Percentiles rank a stretch among this genome's conserved stretches.
phyloP scores from a whole-genome alignment of 139 green algal species.

The Auxenochlorella pyrenoidosa region DNA sequence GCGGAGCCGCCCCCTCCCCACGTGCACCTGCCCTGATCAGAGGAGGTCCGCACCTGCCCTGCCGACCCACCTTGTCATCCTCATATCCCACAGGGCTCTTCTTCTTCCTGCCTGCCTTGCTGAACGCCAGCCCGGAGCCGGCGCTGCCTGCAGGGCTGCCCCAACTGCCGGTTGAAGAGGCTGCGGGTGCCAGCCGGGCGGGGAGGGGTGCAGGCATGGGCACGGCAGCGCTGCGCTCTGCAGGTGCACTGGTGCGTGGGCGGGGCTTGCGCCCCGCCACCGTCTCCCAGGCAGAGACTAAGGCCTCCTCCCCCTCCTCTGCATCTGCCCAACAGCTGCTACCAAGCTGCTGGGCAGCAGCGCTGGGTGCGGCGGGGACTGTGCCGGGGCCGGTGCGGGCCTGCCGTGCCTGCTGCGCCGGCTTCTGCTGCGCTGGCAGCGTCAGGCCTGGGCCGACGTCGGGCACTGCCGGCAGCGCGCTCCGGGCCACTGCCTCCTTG shows the following conservation, averaged over 20 bases:
- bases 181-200: background rate
- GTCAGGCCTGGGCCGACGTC: too few relatives aligned
- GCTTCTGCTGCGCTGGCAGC: too few relatives aligned
- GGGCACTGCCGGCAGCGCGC: too few relatives aligned
- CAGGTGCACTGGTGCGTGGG: too few relatives aligned
- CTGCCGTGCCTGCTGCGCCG: background rate
- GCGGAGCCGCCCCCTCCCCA: too few relatives aligned
- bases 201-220: background rate
- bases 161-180: background rate
- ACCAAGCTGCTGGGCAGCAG: background rate
- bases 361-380: too few relatives aligned
- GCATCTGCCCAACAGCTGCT: too few relatives aligned
- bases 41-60: background rate
- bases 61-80: constrained; percentile 3
- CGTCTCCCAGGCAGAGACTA: background rate
- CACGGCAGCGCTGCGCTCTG: background rate
- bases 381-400: background rate
- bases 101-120: background rate
- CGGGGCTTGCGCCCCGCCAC: background rate
- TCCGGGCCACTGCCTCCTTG: too few relatives aligned
- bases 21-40: background rate
- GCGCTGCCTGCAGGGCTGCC: background rate
- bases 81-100: constrained; percentile 14
- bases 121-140: background rate
- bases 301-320: background rate